Conservation (phyloP, 2,329 filamentous ascomycete genomes). For the Diaporthe nobilis region DNA sequence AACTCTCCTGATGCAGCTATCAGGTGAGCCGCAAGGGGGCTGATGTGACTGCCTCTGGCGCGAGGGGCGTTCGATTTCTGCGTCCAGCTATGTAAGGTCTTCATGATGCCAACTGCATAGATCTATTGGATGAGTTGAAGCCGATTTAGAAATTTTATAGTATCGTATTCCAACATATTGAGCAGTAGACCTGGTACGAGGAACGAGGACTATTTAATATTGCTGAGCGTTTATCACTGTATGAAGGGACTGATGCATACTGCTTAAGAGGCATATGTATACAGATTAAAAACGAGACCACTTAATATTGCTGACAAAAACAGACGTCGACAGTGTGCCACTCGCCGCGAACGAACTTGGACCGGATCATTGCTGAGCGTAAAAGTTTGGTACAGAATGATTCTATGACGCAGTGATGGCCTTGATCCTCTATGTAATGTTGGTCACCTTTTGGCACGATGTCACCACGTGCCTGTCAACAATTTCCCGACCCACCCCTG, state of each 20-base stretch:
- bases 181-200: background rate
- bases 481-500: background rate
- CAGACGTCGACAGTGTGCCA: background rate
- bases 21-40: conserved; percentile 12
- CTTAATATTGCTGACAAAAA: background rate
- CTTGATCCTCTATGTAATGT: background rate
- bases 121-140: background rate
- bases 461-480: conserved; percentile 17
- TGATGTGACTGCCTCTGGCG: conserved; percentile 17
- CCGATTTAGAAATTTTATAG: too few relatives aligned
- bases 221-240: too few relatives aligned
- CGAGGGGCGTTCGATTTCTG: background rate
- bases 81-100: background rate
- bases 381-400: rapidly evolving
- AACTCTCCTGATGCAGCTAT: conserved; percentile 53
- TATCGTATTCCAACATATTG: too few relatives aligned
- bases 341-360: background rate
- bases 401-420: background rate
- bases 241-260: too few relatives aligned
- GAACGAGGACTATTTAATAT: background rate
- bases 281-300: too few relatives aligned
- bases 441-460: background rate
- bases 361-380: background rate
- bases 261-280: too few relatives aligned
- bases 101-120: background rate